Evolutionary conservation across 257 asterid species (phyloP).

Genomic region (Fraxinus anomala): DNA sequence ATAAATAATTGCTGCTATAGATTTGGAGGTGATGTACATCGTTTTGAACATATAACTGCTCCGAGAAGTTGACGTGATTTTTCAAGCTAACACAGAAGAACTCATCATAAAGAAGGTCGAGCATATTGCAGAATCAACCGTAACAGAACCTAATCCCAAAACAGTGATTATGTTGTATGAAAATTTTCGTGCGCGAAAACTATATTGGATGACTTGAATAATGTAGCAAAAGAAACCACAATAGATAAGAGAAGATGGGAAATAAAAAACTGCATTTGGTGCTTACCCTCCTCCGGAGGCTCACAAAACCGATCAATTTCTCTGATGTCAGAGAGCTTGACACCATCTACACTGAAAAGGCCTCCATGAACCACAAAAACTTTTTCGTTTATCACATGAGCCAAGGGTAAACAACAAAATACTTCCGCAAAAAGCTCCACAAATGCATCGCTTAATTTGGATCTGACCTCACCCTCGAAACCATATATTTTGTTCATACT

Average conservation of each 20-base stretch:
- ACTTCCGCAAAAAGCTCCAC: slow-evolving; percentile 98
- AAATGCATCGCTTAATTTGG: slow-evolving; percentile 81
- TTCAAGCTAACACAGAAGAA: background rate
- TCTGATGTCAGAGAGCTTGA: slow-evolving; percentile 84
- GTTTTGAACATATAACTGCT: background rate
- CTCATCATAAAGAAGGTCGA: background rate
- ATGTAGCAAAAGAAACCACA: background rate
- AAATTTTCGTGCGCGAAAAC: background rate
- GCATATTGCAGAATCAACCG: background rate
- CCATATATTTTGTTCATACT: slow-evolving; percentile 99
- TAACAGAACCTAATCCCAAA: too few species aligned
- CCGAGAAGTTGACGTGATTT: too few species aligned
- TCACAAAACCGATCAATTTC: slow-evolving; percentile 92
- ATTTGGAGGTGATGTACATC: background rate
- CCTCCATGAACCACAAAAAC: slow-evolving; percentile 98
- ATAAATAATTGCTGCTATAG: background rate
- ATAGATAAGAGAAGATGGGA: slow-evolving; percentile 6
- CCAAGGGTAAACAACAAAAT: slow-evolving; percentile 95
- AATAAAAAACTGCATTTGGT: slow-evolving; percentile 19
- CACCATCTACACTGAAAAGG: slow-evolving; percentile 97
- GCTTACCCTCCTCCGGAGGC: slow-evolving; percentile 99
- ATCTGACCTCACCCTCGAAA: slow-evolving; percentile 97
- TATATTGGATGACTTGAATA: background rate
- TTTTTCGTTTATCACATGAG: slow-evolving; percentile 80
- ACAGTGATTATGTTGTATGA: too few species aligned